Evolutionary conservation across 345 rosid species (phyloP).

Genomic region (Xanthoceras sorbifolium): DNA sequence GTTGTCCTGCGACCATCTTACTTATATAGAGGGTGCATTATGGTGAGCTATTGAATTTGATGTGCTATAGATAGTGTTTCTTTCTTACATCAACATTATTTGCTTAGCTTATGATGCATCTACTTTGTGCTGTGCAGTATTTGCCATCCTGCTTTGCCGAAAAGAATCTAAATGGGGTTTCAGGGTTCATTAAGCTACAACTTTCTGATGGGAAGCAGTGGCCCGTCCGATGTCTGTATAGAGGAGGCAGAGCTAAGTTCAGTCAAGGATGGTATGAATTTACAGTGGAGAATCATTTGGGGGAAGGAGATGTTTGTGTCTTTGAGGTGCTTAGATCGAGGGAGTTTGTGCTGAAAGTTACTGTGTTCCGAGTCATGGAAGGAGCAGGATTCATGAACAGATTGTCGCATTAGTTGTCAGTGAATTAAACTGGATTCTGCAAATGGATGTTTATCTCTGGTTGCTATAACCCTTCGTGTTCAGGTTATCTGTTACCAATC

Average conservation of each 20-base stretch:
- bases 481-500: slow-evolving; percentile 24
- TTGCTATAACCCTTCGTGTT: slow-evolving; percentile 14
- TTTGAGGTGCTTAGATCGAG: slow-evolving; percentile 71
- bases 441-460: slow-evolving; percentile 24
- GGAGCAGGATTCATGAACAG: slow-evolving; percentile 20
- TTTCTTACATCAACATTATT: background rate
- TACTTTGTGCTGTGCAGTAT: slow-evolving; percentile 48
- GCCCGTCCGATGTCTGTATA: slow-evolving; percentile 88
- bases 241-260: slow-evolving; percentile 82
- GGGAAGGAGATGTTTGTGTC: slow-evolving; percentile 89
- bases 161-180: slow-evolving; percentile 74
- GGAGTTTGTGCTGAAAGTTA: slow-evolving; percentile 82
- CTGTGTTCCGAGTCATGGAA: slow-evolving; percentile 62
- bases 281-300: slow-evolving; percentile 73
- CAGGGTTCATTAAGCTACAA: slow-evolving; percentile 82
- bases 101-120: background rate
- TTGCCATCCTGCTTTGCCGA: slow-evolving; percentile 88
- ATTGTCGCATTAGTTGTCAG: slow-evolving; percentile 22
- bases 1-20: slow-evolving; percentile 86
- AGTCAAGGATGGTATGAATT: slow-evolving; percentile 96
- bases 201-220: slow-evolving; percentile 75
- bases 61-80: background rate
- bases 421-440: slow-evolving; percentile 16
- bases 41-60: slow-evolving; percentile 52
- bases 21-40: slow-evolving; percentile 73